Conservation (phyloP, 73 alveolate species). For the Stentor roeselii region DNA sequence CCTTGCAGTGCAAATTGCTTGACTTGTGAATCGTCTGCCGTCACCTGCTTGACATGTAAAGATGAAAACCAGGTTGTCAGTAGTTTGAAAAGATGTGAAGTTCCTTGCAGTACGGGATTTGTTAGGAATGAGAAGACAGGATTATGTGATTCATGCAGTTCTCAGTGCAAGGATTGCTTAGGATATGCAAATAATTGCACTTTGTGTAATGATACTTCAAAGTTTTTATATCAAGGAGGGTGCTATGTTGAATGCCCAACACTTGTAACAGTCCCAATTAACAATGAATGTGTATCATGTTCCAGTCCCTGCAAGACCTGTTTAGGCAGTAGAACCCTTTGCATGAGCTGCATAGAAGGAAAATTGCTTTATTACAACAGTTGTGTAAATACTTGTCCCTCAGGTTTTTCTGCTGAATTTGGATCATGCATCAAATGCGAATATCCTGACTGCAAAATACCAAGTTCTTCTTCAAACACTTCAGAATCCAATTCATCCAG, state of each 20-base stretch:
- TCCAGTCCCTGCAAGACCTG: background rate
- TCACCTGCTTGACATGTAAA: background rate
- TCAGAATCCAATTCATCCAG: background rate
- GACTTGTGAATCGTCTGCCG: background rate
- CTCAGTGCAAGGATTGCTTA: background rate
- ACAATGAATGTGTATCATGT: background rate
- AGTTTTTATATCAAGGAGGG: background rate
- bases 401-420: background rate
- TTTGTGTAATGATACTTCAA: background rate
- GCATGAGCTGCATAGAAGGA: background rate
- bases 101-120: slow-evolving; percentile 19
- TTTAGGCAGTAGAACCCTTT: background rate
- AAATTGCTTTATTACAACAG: background rate
- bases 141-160: background rate
- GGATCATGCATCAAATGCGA: background rate
- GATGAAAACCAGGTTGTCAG: background rate
- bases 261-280: background rate
- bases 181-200: background rate
- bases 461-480: background rate
- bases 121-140: background rate
- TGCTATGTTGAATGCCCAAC: background rate
- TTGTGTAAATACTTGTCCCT: background rate
- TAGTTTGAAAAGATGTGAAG: background rate
- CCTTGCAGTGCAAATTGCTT: background rate
- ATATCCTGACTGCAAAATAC: background rate